phyloP scores from a whole-genome alignment of 768 basidiomycete species.

The Coprinopsis strossmayeri region DNA sequence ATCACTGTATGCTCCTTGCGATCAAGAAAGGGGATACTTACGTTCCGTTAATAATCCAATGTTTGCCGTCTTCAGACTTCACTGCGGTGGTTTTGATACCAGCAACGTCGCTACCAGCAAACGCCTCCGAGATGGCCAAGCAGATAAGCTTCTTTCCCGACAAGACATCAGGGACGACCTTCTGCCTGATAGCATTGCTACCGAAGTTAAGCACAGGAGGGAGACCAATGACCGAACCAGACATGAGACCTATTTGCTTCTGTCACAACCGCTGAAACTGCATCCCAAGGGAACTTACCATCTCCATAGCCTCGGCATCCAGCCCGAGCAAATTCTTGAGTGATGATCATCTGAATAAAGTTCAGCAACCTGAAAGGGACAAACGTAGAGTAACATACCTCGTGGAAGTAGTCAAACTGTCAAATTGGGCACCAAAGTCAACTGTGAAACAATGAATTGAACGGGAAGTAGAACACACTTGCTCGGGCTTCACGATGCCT shows the following conservation, averaged over 20 bases:
- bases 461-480: slow-evolving; percentile 30
- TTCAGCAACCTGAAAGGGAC: background rate
- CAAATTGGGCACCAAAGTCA: no score
- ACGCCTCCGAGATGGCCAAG: slow-evolving; percentile 85
- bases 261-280: slow-evolving; percentile 7
- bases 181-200: slow-evolving; percentile 50
- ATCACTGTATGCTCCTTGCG: background rate
- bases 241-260: slow-evolving; percentile 39
- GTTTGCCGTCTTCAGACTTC: slow-evolving; percentile 71
- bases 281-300: slow-evolving; percentile 31
- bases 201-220: slow-evolving; percentile 91
- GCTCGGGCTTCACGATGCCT: slow-evolving; percentile 73
- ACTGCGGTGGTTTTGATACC: slow-evolving; percentile 73
- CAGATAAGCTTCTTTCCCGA: slow-evolving; percentile 79
- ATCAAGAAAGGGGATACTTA: slow-evolving; percentile 24
- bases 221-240: slow-evolving; percentile 79
- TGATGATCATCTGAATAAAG: slow-evolving; percentile 59
- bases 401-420: slow-evolving; percentile 80
- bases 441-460: background rate
- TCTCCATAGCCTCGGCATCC: slow-evolving; percentile 79
- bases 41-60: slow-evolving; percentile 79
- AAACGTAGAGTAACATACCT: slow-evolving; percentile 45
- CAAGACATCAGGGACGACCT: slow-evolving; percentile 61
- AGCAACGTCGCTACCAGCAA: slow-evolving; percentile 80
- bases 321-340: slow-evolving; percentile 72